Conservation (phyloP, 2,329 filamentous ascomycete genomes). For the Fusarium sp. region DNA sequence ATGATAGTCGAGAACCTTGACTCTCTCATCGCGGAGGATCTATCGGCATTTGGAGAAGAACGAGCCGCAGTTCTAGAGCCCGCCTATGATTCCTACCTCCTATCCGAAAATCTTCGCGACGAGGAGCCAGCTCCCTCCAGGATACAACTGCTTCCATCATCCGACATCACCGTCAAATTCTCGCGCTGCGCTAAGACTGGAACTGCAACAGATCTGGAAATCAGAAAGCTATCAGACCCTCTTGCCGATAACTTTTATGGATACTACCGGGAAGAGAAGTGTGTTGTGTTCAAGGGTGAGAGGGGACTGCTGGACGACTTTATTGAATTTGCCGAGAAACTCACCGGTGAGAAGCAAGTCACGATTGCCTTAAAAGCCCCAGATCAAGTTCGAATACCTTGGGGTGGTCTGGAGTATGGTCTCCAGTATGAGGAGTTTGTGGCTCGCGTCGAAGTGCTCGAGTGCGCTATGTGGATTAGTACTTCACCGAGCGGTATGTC, state of each 20-base stretch:
- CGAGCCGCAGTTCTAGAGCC: slow-evolving; percentile 16
- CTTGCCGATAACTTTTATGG: slow-evolving; percentile 41
- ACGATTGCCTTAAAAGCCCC: slow-evolving; percentile 26
- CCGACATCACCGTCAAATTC: slow-evolving; percentile 21
- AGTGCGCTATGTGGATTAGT: slow-evolving; percentile 41
- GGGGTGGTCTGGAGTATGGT: slow-evolving; percentile 32
- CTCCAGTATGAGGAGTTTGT: slow-evolving; percentile 39
- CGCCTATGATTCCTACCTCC: slow-evolving; percentile 31
- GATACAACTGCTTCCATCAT: slow-evolving; percentile 23
- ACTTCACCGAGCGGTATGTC: slow-evolving; percentile 20
- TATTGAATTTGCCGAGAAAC: slow-evolving; percentile 24
- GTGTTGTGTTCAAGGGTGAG: slow-evolving; percentile 41
- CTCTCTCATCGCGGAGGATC: not conserved
- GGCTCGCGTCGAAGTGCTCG: slow-evolving; percentile 40
- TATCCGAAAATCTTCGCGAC: slow-evolving; percentile 2
- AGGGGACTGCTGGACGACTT: slow-evolving; percentile 30
- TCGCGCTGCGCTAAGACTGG: slow-evolving; percentile 9
- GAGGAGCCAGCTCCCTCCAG: not conserved
- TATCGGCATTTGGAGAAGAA: not conserved
- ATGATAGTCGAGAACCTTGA: slow-evolving; percentile 9
- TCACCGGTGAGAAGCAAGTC: slow-evolving; percentile 5
- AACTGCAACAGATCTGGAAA: slow-evolving; percentile 14
- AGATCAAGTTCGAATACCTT: slow-evolving; percentile 30
- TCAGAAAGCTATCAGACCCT: slow-evolving; percentile 25
- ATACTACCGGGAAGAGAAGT: slow-evolving; percentile 26